Conservation (phyloP, 257 asterid species). For the Petunia secreta region DNA sequence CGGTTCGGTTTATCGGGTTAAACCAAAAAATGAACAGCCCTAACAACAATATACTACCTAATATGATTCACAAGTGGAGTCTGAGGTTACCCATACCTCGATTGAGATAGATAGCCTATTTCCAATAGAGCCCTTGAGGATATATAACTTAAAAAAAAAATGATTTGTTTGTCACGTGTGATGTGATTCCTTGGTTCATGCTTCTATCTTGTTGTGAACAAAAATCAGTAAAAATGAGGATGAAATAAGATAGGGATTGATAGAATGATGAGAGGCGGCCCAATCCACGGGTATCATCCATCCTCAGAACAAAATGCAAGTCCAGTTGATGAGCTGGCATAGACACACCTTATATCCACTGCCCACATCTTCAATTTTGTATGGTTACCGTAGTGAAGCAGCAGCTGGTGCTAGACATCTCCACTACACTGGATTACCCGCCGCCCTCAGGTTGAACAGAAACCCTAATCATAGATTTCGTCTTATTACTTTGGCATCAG, state of each 20-base stretch:
- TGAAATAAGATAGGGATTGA: background rate
- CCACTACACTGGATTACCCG: background rate
- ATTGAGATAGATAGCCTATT: no score
- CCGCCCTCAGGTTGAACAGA: background rate
- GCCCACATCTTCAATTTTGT: background rate
- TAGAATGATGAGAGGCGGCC: background rate
- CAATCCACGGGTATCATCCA: background rate
- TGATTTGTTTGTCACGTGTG: no score
- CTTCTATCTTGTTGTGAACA: background rate
- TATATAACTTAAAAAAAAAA: no score
- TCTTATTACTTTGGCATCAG: background rate
- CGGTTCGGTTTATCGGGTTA: no score
- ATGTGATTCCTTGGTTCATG: background rate
- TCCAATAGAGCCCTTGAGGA: no score
- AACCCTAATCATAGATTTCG: background rate
- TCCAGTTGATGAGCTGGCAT: conserved; percentile 17
- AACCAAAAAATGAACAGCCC: no score
- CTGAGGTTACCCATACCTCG: no score
- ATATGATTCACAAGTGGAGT: no score
- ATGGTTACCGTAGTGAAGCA: background rate
- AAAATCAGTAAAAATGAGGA: background rate
- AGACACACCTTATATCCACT: background rate
- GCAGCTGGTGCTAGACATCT: background rate
- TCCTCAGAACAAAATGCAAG: conserved; percentile 1
- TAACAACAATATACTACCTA: no score